phyloP scores from a whole-genome alignment of 192 early-diverging fungal species.

The Obelidium mucronatum region DNA sequence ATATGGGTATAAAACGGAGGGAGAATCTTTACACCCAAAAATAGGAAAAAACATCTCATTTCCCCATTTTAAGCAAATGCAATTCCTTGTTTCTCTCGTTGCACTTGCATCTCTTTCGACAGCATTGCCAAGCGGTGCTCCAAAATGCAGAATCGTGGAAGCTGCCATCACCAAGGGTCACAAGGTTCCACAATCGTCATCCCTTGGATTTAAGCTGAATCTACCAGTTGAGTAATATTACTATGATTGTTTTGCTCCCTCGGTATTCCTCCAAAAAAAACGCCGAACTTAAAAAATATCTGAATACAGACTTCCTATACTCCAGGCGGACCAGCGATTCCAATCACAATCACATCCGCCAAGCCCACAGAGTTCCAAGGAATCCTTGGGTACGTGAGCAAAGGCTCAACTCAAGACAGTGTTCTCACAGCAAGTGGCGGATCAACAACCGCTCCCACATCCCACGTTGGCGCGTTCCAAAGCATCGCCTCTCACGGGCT shows the following conservation, averaged over 20 bases:
- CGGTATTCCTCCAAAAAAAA: too few species aligned
- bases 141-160: slow-evolving; percentile 19
- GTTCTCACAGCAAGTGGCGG: not conserved
- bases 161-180: slow-evolving; percentile 10
- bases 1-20: too few species aligned
- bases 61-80: too few species aligned
- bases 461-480: slow-evolving; percentile 25
- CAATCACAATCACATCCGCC: slow-evolving; percentile 27
- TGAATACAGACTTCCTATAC: slow-evolving; percentile 34
- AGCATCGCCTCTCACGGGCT: slow-evolving; percentile 26
- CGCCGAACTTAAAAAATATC: too few species aligned
- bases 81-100: too few species aligned
- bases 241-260: too few species aligned
- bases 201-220: slow-evolving; percentile 7
- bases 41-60: too few species aligned
- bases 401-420: slow-evolving; percentile 32
- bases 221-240: too few species aligned
- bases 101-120: too few species aligned
- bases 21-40: too few species aligned
- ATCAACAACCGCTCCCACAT: too few species aligned
- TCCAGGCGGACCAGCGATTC: slow-evolving; percentile 18
- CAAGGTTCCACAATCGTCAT: not conserved
- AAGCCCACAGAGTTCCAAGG: slow-evolving; percentile 18
- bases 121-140: slow-evolving; percentile 29
- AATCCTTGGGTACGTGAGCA: slow-evolving; percentile 42